Conservation (phyloP, 345 rosid species). For the Balakata baccata region DNA sequence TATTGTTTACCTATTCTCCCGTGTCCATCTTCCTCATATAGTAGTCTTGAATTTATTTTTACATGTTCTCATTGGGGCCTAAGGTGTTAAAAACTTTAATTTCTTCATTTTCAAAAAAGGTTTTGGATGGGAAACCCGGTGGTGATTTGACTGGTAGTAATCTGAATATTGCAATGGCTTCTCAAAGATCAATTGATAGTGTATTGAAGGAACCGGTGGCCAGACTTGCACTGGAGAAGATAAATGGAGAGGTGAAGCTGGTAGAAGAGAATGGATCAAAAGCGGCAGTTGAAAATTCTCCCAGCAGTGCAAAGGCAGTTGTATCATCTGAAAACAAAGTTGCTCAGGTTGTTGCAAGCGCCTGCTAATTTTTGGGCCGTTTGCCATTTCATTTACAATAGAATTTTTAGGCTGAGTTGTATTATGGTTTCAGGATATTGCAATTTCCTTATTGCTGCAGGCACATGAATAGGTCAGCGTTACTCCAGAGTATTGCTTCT, state of each 20-base stretch:
- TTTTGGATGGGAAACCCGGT: conserved; percentile 22
- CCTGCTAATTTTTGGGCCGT: conserved; percentile 35
- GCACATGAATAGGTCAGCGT: background rate
- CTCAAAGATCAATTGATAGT: conserved; percentile 17
- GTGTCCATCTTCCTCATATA: background rate
- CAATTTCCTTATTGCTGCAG: background rate
- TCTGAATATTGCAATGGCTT: background rate
- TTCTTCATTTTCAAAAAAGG: conserved; percentile 18
- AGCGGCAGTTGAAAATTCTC: conserved; percentile 15
- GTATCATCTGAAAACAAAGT: conserved; percentile 21
- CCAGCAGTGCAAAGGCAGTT: conserved; percentile 5
- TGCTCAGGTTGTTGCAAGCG: conserved; percentile 34
- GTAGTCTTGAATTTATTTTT: background rate
- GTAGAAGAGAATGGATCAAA: conserved; percentile 24
- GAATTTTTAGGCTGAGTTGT: conserved; percentile 7
- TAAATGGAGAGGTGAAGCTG: conserved; percentile 30
- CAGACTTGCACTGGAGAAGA: conserved; percentile 6
- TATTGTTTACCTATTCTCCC: background rate
- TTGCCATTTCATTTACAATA: conserved; percentile 4
- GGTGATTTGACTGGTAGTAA: conserved; percentile 16
- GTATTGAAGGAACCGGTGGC: conserved; percentile 8
- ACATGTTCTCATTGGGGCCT: background rate
- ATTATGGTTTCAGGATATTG: conserved; percentile 11
- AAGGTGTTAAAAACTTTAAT: background rate
- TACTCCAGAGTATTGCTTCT: background rate